These are phyloP conservation scores for Coffea canephora DNA, from an alignment of 257 asterid genomes.

Conservation along the genomic window DNA sequence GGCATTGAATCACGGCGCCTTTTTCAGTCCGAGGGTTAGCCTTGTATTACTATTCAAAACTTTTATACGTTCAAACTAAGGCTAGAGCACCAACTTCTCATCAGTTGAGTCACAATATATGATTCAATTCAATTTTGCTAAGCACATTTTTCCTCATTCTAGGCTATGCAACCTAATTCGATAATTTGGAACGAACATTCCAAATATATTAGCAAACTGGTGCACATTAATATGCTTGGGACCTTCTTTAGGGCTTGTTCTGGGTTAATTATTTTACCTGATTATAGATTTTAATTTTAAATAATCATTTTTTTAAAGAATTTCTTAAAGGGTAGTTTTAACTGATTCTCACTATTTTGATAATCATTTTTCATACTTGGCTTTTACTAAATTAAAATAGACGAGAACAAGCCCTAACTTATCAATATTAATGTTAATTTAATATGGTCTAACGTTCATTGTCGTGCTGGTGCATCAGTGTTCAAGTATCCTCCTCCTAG, in stretches of 20 bases:
- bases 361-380: too few relatives aligned
- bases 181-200: background rate
- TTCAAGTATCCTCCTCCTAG: conserved; percentile 4
- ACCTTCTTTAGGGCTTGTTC: background rate
- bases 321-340: too few relatives aligned
- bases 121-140: background rate
- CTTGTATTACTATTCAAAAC: background rate
- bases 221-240: background rate
- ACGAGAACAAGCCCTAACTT: too few relatives aligned
- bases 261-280: too few relatives aligned
- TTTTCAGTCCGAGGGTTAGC: background rate
- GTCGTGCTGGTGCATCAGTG: background rate
- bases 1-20: background rate
- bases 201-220: too few relatives aligned
- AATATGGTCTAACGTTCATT: background rate
- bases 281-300: too few relatives aligned
- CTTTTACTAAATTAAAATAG: too few relatives aligned
- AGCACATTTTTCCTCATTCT: background rate
- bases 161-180: too few relatives aligned
- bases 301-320: too few relatives aligned
- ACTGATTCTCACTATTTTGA: too few relatives aligned
- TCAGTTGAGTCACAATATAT: background rate
- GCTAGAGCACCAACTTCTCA: background rate
- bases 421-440: too few relatives aligned
- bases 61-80: background rate